Percentiles rank a stretch among this genome's conserved stretches.
phyloP scores from a whole-genome alignment of 257 asterid species.

The Marsdenia floribunda region DNA sequence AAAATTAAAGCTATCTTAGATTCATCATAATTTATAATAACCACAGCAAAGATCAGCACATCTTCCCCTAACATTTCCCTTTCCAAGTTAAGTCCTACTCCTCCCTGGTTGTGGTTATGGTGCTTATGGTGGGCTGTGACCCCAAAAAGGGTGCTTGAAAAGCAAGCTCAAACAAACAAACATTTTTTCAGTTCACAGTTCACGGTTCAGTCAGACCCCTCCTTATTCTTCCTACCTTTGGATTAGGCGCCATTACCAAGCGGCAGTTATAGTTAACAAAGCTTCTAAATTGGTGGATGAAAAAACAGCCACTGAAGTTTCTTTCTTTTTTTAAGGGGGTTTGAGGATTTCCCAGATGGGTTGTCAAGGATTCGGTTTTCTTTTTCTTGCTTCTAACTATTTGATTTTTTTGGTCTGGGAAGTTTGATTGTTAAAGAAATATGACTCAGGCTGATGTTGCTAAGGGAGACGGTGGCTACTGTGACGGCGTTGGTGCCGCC shows the following conservation, averaged over 20 bases:
- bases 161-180: slow-evolving; percentile 14
- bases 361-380: slow-evolving; percentile 4
- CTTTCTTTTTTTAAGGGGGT: slow-evolving; percentile 8
- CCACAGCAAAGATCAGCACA: background rate
- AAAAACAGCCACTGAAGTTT: background rate
- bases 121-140: background rate
- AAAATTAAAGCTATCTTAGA: slow-evolving; percentile 1
- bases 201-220: background rate
- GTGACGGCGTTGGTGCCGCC: slow-evolving; percentile 17
- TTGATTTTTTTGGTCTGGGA: background rate
- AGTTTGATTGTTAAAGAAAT: background rate
- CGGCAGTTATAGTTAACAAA: slow-evolving; percentile 12
- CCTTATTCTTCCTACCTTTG: background rate
- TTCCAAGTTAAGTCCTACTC: slow-evolving; percentile 9
- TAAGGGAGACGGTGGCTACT: slow-evolving; percentile 2
- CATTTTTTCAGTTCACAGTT: too few relatives aligned
- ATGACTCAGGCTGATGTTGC: slow-evolving; percentile 17
- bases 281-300: background rate
- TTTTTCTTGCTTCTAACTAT: background rate
- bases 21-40: slow-evolving; percentile 9
- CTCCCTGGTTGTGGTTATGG: background rate
- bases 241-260: slow-evolving; percentile 13
- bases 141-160: slow-evolving; percentile 5
- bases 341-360: slow-evolving; percentile 4
- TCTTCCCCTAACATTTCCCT: slow-evolving; percentile 5